Evolutionary conservation across 2,329 filamentous ascomycete genomes (phyloP).

Genomic region (Aureobasidium vineae): DNA sequence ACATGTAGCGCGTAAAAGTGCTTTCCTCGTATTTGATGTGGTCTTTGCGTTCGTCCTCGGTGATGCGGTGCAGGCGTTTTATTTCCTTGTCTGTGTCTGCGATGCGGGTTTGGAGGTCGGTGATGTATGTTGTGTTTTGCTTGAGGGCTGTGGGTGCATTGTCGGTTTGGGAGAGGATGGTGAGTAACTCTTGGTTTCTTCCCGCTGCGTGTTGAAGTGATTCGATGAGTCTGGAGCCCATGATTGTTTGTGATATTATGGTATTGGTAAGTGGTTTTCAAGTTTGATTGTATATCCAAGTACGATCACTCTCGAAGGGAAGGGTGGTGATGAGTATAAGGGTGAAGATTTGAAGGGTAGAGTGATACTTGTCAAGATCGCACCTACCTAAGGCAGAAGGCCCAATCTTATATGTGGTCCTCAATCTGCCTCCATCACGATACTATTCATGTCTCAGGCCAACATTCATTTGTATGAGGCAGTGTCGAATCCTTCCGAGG

Average conservation of each 20-base stretch:
- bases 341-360: background rate
- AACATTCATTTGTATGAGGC: background rate
- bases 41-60: conserved; percentile 51
- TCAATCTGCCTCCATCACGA: background rate
- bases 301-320: background rate
- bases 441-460: background rate
- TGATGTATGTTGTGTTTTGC: conserved; percentile 49
- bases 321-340: background rate
- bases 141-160: conserved; percentile 49
- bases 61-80: conserved; percentile 42
- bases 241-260: background rate
- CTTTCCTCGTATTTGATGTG: conserved; percentile 56
- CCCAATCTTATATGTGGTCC: background rate
- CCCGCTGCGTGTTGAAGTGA: conserved; percentile 23
- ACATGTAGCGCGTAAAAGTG: conserved; percentile 53
- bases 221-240: conserved; percentile 14
- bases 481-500: conserved; percentile 13
- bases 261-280: background rate
- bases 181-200: conserved; percentile 44
- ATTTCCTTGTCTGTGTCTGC: conserved; percentile 42
- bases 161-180: conserved; percentile 51
- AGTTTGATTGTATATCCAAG: background rate
- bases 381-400: conserved; percentile 12
- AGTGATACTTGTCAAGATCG: background rate
- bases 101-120: conserved; percentile 48